Conservation (phyloP, 495 filamentous ascomycete species). For the Letharia columbiana region DNA sequence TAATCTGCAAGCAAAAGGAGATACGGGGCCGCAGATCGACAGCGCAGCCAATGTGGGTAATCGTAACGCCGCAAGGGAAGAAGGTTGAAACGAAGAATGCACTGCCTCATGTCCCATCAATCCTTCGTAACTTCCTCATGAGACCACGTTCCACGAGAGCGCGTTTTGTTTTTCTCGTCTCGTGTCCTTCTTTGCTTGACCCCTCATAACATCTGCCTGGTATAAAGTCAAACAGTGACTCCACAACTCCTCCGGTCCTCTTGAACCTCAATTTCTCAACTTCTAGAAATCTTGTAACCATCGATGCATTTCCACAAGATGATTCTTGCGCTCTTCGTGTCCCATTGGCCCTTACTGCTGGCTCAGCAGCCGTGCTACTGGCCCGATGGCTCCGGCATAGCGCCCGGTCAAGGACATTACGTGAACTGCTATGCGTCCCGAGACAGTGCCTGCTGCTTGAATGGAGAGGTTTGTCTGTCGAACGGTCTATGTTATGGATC, state of each 20-base stretch:
- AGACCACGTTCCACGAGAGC: background rate
- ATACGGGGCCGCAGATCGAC: background rate
- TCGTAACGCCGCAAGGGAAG: background rate
- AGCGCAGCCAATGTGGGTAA: background rate
- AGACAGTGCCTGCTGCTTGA: slow-evolving; percentile 5
- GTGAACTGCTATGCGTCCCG: slow-evolving; percentile 8
- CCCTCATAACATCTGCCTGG: background rate
- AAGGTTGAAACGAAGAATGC: background rate
- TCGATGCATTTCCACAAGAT: background rate
- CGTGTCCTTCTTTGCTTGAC: background rate
- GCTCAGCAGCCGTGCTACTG: slow-evolving; percentile 11
- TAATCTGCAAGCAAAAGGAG: background rate
- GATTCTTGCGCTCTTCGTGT: background rate
- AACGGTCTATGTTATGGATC: slow-evolving; percentile 18
- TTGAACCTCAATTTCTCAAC: background rate
- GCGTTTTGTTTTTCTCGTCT: background rate
- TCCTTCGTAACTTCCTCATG: too few relatives aligned
- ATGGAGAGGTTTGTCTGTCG: slow-evolving; percentile 8
- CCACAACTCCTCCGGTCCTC: background rate
- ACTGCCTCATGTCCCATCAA: background rate
- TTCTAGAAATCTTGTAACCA: background rate
- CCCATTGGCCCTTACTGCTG: background rate
- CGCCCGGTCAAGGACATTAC: background rate
- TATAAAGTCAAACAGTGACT: background rate
- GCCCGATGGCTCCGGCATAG: background rate